Percentiles rank a stretch among this genome's conserved stretches.
phyloP scores from a whole-genome alignment of 768 basidiomycete species.

The Pleurotus citrinopileatus region DNA sequence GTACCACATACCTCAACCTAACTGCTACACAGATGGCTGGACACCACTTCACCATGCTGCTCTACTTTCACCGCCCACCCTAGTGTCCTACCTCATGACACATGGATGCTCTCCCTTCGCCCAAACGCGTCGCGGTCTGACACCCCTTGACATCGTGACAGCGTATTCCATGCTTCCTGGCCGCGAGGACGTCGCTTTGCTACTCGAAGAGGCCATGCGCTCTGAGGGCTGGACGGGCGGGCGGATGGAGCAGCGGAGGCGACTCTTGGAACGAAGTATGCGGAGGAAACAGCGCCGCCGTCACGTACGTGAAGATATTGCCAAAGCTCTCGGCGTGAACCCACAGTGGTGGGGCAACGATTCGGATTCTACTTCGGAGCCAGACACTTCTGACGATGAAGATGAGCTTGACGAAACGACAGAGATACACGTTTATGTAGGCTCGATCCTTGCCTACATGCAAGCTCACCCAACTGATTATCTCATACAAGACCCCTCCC shows the following conservation, averaged over 20 bases:
- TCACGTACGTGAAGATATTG: constrained; percentile 57
- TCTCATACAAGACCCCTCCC: constrained; percentile 58
- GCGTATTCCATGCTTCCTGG: constrained; percentile 80
- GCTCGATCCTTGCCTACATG: constrained; percentile 13
- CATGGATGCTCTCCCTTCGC: constrained; percentile 86
- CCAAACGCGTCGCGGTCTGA: constrained; percentile 74
- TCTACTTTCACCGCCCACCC: constrained; percentile 82
- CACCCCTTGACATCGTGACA: constrained; percentile 86
- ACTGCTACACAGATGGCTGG: constrained; percentile 73
- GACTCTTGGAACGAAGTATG: constrained; percentile 52
- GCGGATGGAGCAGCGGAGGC: constrained; percentile 67
- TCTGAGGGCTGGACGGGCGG: constrained; percentile 80
- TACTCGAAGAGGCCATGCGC: constrained; percentile 88
- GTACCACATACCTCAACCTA: constrained; percentile 4
- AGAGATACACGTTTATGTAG: constrained; percentile 48
- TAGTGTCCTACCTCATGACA: constrained; percentile 90
- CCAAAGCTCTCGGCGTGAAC: constrained; percentile 51
- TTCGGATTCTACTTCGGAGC: constrained; percentile 38
- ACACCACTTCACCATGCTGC: constrained; percentile 92
- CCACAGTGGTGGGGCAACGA: constrained; percentile 60
- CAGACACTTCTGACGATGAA: constrained; percentile 40
- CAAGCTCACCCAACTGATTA: constrained; percentile 2
- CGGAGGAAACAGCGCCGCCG: constrained; percentile 53
- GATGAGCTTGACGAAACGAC: constrained; percentile 48
- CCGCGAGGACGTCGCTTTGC: constrained; percentile 79